phyloP scores from a whole-genome alignment of 2,329 filamentous ascomycete genomes.

The Pyricularia sp. region DNA sequence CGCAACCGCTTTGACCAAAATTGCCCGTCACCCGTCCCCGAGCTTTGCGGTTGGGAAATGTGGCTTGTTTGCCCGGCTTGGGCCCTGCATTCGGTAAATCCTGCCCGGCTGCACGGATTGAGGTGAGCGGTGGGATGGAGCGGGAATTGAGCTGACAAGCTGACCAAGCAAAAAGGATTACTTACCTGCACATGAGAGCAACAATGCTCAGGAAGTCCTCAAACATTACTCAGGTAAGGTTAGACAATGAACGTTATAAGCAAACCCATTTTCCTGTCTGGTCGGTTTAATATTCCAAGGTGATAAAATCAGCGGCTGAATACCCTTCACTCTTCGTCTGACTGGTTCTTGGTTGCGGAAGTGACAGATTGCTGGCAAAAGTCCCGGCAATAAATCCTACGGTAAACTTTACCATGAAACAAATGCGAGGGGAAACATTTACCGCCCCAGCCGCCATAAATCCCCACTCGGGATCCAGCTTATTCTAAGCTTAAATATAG shows the following conservation, averaged over 20 bases:
- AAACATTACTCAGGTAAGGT: too few relatives aligned
- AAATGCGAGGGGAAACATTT: neutral
- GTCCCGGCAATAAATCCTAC: neutral
- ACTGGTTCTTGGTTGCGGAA: too few relatives aligned
- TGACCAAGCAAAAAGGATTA: neutral
- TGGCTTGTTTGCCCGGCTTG: neutral
- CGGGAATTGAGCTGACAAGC: neutral
- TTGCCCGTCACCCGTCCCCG: neutral
- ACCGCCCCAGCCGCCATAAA: neutral
- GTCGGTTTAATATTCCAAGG: too few relatives aligned
- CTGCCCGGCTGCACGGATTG: neutral
- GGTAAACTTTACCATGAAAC: neutral
- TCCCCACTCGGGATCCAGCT: neutral
- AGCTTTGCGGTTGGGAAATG: neutral
- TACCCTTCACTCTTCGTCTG: too few relatives aligned
- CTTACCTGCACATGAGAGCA: too few relatives aligned
- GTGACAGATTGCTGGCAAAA: too few relatives aligned
- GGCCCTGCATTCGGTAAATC: neutral
- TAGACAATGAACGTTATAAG: too few relatives aligned
- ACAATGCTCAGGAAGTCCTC: too few relatives aligned
- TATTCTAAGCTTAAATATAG: neutral
- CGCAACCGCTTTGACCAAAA: neutral
- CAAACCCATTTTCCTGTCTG: too few relatives aligned
- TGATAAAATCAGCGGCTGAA: too few relatives aligned
- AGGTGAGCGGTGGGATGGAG: neutral